Evolutionary conservation across 148 eudicot species (phyloP).

Genomic region (Limonium bicolor): DNA sequence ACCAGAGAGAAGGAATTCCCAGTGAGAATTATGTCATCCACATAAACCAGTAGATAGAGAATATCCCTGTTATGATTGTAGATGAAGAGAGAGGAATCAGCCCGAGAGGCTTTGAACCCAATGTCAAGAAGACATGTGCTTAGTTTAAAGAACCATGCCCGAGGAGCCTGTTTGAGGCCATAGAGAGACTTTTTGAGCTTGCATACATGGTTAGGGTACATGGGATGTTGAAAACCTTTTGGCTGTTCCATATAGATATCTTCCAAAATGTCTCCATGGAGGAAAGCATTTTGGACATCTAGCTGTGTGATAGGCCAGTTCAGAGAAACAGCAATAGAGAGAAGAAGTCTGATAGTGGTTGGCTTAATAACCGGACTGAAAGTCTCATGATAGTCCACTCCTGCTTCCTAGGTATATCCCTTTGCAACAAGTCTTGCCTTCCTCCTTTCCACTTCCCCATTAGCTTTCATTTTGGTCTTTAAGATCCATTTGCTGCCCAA

Average conservation of each 20-base stretch:
- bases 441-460: not conserved
- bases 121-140: not conserved
- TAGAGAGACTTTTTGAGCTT: too few species aligned
- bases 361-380: not conserved
- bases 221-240: not conserved
- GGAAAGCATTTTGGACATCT: not conserved
- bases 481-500: slow-evolving; percentile 3
- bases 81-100: not conserved
- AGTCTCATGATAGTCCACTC: slow-evolving; percentile 1
- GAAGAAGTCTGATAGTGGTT: not conserved
- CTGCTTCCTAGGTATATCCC: slow-evolving; percentile 1
- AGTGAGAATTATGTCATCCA: not conserved
- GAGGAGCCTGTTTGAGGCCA: too few species aligned
- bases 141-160: not conserved
- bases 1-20: too few species aligned
- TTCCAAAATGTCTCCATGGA: not conserved
- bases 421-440: slow-evolving; percentile 6
- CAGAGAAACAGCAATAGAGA: too few species aligned
- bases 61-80: not conserved
- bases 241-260: not conserved
- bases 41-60: not conserved
- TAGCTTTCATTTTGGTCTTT: not conserved
- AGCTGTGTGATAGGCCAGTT: too few species aligned
- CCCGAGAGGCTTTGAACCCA: not conserved
- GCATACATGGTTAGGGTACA: too few species aligned